Base-by-base conservation (phyloP, 768 basidiomycete species). In the Termitomyces sp. region DNA sequence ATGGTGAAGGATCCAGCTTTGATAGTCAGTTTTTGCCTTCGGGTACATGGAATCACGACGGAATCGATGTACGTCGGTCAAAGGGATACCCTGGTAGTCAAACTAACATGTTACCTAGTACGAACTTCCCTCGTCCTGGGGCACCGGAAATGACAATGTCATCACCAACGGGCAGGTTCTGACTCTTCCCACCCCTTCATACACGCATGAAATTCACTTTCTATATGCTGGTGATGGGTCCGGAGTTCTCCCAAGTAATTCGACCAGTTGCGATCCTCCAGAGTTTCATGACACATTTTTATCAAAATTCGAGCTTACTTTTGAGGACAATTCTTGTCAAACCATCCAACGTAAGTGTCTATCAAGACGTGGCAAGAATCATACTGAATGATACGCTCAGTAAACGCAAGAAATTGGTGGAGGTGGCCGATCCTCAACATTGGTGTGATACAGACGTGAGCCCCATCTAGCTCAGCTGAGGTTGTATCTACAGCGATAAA, bases 201-300 rank as follows among this genome's bases (percentile, higher is more conserved):
- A 66, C 58, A 69, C 74, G 1, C 81, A 82, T 58, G 73, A 82
- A 58, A 63, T 83, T 26, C 79, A 81, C 56, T 69, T 81, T 51
- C 59, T 81, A 67, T 81, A 81, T 61, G 71, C 78, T 22, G 30
- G 30, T 30, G 30, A 30, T 30, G 30, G 30, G 30, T 30, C 30
- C 30, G 30, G 30, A 30, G 30, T 30, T 30, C 30, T 7, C 6
- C 7, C 3, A 30, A 30, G 30, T 30, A 4, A 30, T 6, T 30
- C 30, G 30, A 7, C 6, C 30, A 7, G 30, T 30, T 7, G 30
- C 7, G 30, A 30, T 30, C 7, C 7, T 30, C 30, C 30, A 30
- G 7, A 6, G 1, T 6, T 30, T 30, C 6, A 30, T n/a, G 30
- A 6, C 30, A 6, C 30, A 30, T 30, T 30, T 7, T 4, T 30